A percentile compares a stretch with the other conserved stretches of the same genome.
These are phyloP conservation scores for Arthromyces matolae DNA, from an alignment of 768 basidiomycete species.

Conservation along the genomic window DNA sequence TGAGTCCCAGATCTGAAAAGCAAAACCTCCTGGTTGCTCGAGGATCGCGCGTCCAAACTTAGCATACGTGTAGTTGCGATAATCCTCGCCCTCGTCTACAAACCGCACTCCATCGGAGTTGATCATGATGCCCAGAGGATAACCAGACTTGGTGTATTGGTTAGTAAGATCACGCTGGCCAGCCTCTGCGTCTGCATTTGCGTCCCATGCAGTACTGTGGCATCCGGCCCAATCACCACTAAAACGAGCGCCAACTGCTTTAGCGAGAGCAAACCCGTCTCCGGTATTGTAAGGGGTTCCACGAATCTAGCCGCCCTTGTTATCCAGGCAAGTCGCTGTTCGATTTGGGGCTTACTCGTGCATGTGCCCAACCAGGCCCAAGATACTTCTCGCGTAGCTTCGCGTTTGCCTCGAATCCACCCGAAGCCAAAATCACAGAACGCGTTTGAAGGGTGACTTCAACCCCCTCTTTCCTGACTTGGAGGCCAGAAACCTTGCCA, in stretches of 20 bases:
- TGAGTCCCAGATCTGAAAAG: conserved; percentile 65
- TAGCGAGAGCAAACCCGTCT: conserved; percentile 56
- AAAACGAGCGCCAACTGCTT: conserved; percentile 47
- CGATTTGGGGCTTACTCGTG: conserved; percentile 39
- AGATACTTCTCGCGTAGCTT: conserved; percentile 51
- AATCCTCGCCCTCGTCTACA: conserved; percentile 71
- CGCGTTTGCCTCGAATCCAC: conserved; percentile 61
- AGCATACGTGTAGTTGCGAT: conserved; percentile 71
- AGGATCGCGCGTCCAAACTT: conserved; percentile 62
- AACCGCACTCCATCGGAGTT: conserved; percentile 56
- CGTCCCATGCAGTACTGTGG: conserved; percentile 72
- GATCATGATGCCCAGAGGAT: conserved; percentile 68
- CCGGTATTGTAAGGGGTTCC: conserved; percentile 72
- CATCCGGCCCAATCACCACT: conserved; percentile 68
- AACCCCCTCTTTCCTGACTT: conserved; percentile 37
- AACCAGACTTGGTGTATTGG: conserved; percentile 71
- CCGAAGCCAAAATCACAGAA: conserved; percentile 59
- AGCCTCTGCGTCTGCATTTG: conserved; percentile 45
- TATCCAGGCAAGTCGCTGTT: neutral
- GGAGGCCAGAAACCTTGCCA: conserved; percentile 42
- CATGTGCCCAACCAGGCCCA: conserved; percentile 55
- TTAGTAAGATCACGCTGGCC: conserved; percentile 62
- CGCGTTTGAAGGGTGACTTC: conserved; percentile 33
- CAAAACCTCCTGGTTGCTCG: conserved; percentile 52
- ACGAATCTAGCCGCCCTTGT: conserved; percentile 42